phyloP scores from a whole-genome alignment of 2,329 filamentous ascomycete species.

The Microsporum canis region DNA sequence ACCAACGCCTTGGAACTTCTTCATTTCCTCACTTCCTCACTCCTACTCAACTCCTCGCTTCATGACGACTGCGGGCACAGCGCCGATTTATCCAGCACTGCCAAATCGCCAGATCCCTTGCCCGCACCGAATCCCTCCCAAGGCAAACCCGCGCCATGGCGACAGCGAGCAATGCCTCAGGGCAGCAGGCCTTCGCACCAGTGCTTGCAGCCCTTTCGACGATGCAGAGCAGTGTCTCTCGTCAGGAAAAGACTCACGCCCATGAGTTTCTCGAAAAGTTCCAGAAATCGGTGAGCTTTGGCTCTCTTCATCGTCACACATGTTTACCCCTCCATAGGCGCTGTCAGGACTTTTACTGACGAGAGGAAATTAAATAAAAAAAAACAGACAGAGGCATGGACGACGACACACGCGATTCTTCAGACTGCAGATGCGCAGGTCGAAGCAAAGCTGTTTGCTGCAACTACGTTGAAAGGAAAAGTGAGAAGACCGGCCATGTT shows the following conservation, averaged over 20 bases:
- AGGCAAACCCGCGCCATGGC: constrained; percentile 47
- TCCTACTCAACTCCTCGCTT: not conserved
- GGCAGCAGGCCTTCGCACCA: constrained; percentile 63
- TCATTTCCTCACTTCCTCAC: not conserved
- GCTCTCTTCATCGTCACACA: not conserved
- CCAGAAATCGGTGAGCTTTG: constrained; percentile 77
- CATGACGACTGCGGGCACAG: not conserved
- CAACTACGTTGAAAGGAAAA: constrained; percentile 96
- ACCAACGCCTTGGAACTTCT: not conserved
- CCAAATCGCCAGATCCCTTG: not conserved
- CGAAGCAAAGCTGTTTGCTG: constrained; percentile 87
- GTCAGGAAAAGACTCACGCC: constrained; percentile 74
- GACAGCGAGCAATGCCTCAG: constrained; percentile 46
- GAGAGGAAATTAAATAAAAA: not conserved
- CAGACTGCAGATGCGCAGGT: constrained; percentile 63
- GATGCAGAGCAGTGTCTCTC: constrained; percentile 74
- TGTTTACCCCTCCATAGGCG: not conserved
- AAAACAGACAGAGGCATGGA: constrained; percentile 75
- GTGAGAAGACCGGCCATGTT: constrained; percentile 40
- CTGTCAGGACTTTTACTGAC: not conserved
- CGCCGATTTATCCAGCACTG: not conserved
- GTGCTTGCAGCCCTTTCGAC: constrained; percentile 81
- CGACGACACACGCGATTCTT: constrained; percentile 71
- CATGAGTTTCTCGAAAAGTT: constrained; percentile 88
- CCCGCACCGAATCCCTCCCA: not conserved